Evolutionary conservation across 2,329 filamentous ascomycete genomes (phyloP).

Genomic region (Biscogniauxia marginata): DNA sequence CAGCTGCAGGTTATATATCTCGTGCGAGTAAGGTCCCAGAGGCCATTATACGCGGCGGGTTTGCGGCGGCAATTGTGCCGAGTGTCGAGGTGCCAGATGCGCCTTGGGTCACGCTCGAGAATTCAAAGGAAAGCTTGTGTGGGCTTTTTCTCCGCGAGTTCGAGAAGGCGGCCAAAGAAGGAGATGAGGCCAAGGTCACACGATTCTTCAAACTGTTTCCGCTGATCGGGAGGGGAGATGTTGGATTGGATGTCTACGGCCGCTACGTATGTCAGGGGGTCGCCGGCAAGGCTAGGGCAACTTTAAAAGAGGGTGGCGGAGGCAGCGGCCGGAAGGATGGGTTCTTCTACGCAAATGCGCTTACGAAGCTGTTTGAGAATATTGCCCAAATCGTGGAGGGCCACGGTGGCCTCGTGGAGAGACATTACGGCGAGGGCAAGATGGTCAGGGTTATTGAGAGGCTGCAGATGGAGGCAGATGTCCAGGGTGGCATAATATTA

Average conservation of each 20-base stretch:
- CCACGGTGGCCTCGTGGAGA: conserved; percentile 86
- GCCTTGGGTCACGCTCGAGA: conserved; percentile 81
- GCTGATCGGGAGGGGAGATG: conserved; percentile 82
- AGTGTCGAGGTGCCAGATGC: conserved; percentile 94
- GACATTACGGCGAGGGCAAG: conserved; percentile 87
- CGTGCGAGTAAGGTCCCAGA: conserved; percentile 79
- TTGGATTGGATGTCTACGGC: conserved; percentile 91
- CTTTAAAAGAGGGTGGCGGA: conserved; percentile 67
- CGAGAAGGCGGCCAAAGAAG: conserved; percentile 82
- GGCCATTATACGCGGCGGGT: conserved; percentile 76
- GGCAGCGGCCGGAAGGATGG: conserved; percentile 66
- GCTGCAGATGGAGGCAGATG: conserved; percentile 89
- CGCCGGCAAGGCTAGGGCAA: conserved; percentile 75
- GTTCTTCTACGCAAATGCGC: conserved; percentile 86
- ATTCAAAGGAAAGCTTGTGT: conserved; percentile 85
- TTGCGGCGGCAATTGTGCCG: conserved; percentile 89
- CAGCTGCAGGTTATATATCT: conserved; percentile 84
- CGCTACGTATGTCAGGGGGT: conserved; percentile 96
- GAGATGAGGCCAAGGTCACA: conserved; percentile 86
- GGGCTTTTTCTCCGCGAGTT: conserved; percentile 91
- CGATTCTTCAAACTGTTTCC: conserved; percentile 98
- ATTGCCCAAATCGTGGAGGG: conserved; percentile 95
- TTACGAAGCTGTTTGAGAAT: conserved; percentile 94
- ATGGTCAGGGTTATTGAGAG: conserved; percentile 94
- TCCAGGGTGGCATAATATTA: conserved; percentile 92